These are phyloP conservation scores for Colletotrichum tropicicola DNA, from an alignment of 2,329 filamentous ascomycete genomes.

Conservation along the genomic window DNA sequence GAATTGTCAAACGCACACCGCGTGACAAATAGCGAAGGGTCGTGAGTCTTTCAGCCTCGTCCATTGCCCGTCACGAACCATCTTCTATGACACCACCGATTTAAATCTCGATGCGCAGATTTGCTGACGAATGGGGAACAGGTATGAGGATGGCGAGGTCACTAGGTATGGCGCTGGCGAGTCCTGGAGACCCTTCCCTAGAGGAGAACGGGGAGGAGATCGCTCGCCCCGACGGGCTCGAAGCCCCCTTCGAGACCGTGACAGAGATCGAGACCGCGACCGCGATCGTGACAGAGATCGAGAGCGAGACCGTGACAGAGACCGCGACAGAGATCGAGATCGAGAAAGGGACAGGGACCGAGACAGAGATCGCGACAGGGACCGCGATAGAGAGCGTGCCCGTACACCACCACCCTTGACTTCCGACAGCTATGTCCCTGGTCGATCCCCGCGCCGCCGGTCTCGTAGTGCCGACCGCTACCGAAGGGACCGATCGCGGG, in stretches of 20 bases:
- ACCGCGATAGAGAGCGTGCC: conserved; percentile 34
- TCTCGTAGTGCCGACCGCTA: conserved; percentile 53
- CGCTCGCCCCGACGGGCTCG: conserved; percentile 52
- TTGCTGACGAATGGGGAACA: conserved; percentile 36
- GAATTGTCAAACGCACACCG: no score
- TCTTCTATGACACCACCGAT: no score
- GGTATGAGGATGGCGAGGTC: conserved; percentile 70
- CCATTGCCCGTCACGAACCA: no score
- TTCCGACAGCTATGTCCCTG: conserved; percentile 57
- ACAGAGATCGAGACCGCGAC: conserved; percentile 32
- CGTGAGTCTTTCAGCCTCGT: no score
- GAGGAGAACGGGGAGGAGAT: conserved; percentile 40
- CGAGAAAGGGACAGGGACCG: conserved; percentile 52
- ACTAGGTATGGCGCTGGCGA: conserved; percentile 69
- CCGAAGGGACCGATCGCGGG: conserved; percentile 50
- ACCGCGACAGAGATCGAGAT: conserved; percentile 26
- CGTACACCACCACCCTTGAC: conserved; percentile 46
- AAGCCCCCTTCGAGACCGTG: conserved; percentile 36
- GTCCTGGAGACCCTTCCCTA: conserved; percentile 67
- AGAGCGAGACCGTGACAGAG: conserved; percentile 34
- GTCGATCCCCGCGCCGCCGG: conserved; percentile 51
- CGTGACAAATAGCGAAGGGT: no score
- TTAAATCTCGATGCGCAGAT: not conserved
- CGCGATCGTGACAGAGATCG: conserved; percentile 19
- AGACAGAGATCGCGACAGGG: conserved; percentile 28